These are phyloP conservation scores for Xerocomus cyaneibrunnescens DNA, from an alignment of 1,284 basidiomycete genomes.

Conservation along the genomic window DNA sequence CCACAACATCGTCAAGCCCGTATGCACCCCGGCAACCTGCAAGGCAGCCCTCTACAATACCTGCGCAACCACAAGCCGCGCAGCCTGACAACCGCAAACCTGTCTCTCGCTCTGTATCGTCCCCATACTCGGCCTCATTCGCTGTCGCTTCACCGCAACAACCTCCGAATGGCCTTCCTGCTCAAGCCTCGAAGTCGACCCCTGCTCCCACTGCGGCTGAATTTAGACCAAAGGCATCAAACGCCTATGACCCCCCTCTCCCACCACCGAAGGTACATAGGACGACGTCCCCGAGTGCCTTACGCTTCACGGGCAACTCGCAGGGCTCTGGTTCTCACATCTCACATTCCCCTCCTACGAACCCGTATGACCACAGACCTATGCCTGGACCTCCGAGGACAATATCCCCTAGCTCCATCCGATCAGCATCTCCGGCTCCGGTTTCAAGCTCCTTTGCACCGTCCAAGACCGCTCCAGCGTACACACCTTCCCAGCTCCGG, in stretches of 20 bases:
- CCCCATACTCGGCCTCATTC: conserved; percentile 24
- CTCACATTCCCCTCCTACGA: conserved; percentile 14
- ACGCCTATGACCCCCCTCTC: conserved; percentile 81
- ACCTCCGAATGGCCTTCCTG: conserved; percentile 15
- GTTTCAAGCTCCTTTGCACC: conserved; percentile 28
- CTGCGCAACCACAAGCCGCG: conserved; percentile 16
- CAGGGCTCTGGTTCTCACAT: conserved; percentile 16
- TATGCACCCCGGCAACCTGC: conserved; percentile 14
- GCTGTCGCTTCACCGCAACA: conserved; percentile 14
- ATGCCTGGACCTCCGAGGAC: conserved; percentile 28
- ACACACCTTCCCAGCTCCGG: conserved; percentile 30
- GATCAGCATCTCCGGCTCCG: conserved; percentile 30
- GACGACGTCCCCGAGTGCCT: conserved; percentile 25
- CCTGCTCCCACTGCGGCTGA: conserved; percentile 37
- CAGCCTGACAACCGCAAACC: conserved; percentile 16
- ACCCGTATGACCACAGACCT: conserved; percentile 19
- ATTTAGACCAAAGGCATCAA: conserved; percentile 61
- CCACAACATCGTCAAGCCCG: conserved; percentile 21
- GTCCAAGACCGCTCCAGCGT: conserved; percentile 15
- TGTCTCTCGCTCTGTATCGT: conserved; percentile 21
- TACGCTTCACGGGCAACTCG: conserved; percentile 22
- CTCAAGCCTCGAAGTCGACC: conserved; percentile 35
- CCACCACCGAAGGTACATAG: conserved; percentile 48
- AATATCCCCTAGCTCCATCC: conserved; percentile 38
- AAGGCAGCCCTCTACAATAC: conserved; percentile 19